Evolutionary conservation across 2,329 filamentous ascomycete genomes (phyloP).

Genomic region (Colletotrichum shisoi): DNA sequence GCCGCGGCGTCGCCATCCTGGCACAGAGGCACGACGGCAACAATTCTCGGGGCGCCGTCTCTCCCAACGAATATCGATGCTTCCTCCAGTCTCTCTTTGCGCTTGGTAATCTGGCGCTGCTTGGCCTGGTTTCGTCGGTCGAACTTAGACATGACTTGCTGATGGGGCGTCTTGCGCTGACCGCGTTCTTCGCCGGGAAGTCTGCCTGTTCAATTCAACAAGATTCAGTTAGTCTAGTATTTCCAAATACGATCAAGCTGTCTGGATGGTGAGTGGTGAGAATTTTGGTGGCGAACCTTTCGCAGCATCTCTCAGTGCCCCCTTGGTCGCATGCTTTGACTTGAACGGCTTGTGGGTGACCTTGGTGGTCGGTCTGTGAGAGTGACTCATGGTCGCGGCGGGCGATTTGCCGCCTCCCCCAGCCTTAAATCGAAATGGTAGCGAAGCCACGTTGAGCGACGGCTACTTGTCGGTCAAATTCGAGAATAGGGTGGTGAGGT

Average conservation of each 20-base stretch:
- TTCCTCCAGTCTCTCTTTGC: constrained; percentile 81
- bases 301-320: constrained; percentile 79
- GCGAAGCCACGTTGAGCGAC: constrained; percentile 66
- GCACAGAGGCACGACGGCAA: constrained; percentile 87
- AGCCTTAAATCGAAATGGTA: constrained; percentile 90
- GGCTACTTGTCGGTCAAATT: constrained; percentile 26
- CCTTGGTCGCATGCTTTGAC: constrained; percentile 87
- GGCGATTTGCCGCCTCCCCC: constrained; percentile 79
- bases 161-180: constrained; percentile 85
- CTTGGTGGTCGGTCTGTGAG: constrained; percentile 94
- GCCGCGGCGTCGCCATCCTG: constrained; percentile 71
- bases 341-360: constrained; percentile 89
- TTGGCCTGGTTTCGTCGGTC: constrained; percentile 94
- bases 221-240: not conserved
- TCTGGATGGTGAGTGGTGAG: not conserved
- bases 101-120: constrained; percentile 84
- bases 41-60: constrained; percentile 85
- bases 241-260: not conserved
- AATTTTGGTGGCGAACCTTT: constrained; percentile 69
- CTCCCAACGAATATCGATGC: constrained; percentile 83
- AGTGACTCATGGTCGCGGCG: constrained; percentile 73
- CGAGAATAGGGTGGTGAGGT: not conserved
- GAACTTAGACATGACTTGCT: constrained; percentile 97
- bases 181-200: constrained; percentile 73
- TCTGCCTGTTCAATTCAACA: constrained; percentile 66